These are phyloP conservation scores for Aspergillus affinis DNA, from an alignment of 495 filamentous ascomycete species.

Conservation along the genomic window DNA sequence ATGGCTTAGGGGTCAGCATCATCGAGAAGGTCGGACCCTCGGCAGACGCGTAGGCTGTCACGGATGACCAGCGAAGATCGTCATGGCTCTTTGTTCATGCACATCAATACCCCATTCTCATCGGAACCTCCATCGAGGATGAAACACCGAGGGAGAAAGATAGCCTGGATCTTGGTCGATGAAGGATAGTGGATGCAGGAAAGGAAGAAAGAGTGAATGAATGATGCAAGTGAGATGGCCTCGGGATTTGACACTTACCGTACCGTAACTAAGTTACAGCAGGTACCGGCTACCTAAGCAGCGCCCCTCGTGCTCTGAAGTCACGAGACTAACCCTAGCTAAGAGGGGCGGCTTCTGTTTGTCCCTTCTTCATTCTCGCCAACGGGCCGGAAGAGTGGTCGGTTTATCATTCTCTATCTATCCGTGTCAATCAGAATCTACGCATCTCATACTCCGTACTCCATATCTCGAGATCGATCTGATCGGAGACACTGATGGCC, in stretches of 20 bases:
- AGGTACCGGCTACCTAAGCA: not conserved
- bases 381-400: no score
- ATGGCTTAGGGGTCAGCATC: no score
- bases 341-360: no score
- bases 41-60: not conserved
- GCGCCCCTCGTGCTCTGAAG: not conserved
- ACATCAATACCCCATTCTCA: not conserved
- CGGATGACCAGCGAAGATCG: not conserved
- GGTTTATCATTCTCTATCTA: no score
- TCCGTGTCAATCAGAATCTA: no score
- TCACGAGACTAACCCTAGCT: no score
- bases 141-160: slow-evolving; percentile 13
- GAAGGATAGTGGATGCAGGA: not conserved
- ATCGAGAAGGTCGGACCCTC: not conserved
- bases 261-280: not conserved
- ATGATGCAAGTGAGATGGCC: not conserved
- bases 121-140: slow-evolving; percentile 8
- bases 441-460: no score
- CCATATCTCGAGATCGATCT: not conserved
- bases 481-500: not conserved
- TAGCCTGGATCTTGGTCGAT: slow-evolving; percentile 10
- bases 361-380: no score
- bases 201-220: not conserved
- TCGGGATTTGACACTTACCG: not conserved
- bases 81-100: not conserved